Evolutionary conservation across 129 eudicot genomes (phyloP), one percentile per base, ranked within the genome.

Genomic region (Gnaphalium uliginosum): DNA sequence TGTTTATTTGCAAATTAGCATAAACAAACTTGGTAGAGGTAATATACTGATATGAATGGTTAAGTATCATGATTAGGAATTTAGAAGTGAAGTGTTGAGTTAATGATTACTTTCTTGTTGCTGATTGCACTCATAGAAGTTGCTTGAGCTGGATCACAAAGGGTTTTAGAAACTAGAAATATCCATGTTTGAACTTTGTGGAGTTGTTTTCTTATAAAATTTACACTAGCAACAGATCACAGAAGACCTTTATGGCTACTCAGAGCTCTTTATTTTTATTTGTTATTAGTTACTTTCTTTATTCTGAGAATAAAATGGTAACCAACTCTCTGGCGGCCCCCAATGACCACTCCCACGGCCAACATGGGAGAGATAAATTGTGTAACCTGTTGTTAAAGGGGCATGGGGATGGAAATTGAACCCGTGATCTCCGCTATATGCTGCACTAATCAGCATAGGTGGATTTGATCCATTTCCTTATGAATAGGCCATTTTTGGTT

Each of bases 91-190:
- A 65, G 32, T 46, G 19, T 4, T 27, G 64, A 75, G 33, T 54
- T 27, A 22, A 39, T 48, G 64, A 27, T 58, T 15, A 63, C 33
- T 46, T 33, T 76, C 53, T 65, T 1, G 35, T 65, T 53, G 19
- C 56, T 76, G 41, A 32, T 66, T 27, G 19, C 53, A 66, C 78
- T 61, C 29, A 11, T 50, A n/a, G 46, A 27, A 19, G 30, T 54
- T 53, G 66, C 35, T 13, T 32, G 50, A 19, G 51, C 21, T 64
- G 22, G 24, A 19, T 39, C 27, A 23, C 43, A 23, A 35, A 73
- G 43, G 69, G 59, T 59, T 21, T 58, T 23, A 37, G 68, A 58
- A 73, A 37, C 57, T 33, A 33, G 56, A 21, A 22, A 2, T 9
- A 8, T 59, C 18, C 26, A 6, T 37, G 8, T 39, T 33, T 73